Percentiles rank a stretch among this genome's conserved stretches.
phyloP scores from a whole-genome alignment of 805 yeast genomes.

The Wickerhamiella bombiphila region DNA sequence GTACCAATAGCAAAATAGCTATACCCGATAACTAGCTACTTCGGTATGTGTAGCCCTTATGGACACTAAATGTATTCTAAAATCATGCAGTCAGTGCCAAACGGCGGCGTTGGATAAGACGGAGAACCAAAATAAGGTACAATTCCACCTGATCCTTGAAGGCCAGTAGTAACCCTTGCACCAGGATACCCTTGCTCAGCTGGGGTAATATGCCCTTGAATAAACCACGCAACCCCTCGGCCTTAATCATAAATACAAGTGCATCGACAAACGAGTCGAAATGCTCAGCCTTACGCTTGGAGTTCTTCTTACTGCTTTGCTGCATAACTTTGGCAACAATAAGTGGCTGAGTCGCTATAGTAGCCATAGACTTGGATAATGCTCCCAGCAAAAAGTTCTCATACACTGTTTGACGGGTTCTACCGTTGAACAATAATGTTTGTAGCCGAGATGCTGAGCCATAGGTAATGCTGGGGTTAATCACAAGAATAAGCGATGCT shows the following conservation, averaged over 20 bases:
- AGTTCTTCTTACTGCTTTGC: constrained; percentile 31
- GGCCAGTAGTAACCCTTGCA: constrained; percentile 73
- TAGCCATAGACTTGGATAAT: constrained; percentile 66
- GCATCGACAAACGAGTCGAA: constrained; percentile 51
- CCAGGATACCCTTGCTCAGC: constrained; percentile 63
- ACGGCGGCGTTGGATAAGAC: constrained; percentile 4
- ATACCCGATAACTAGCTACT: no score
- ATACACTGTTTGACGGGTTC: constrained; percentile 35
- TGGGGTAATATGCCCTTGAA: constrained; percentile 78
- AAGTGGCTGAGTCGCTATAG: constrained; percentile 68
- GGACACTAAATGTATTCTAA: no score
- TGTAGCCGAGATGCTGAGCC: constrained; percentile 63
- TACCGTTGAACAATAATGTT: constrained; percentile 31
- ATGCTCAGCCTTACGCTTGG: constrained; percentile 17
- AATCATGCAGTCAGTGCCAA: constrained; percentile 4
- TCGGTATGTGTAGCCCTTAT: no score
- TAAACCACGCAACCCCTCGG: constrained; percentile 50
- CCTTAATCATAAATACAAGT: constrained; percentile 39
- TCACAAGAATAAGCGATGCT: constrained; percentile 61
- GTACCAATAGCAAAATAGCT: no score
- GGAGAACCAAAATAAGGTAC: constrained; percentile 18
- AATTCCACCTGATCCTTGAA: constrained; percentile 51
- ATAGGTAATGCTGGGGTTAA: constrained; percentile 78
- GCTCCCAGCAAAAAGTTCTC: constrained; percentile 65
- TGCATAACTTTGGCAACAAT: constrained; percentile 74